Conservation (phyloP, 768 basidiomycete species). For the Suillus alpinus region DNA sequence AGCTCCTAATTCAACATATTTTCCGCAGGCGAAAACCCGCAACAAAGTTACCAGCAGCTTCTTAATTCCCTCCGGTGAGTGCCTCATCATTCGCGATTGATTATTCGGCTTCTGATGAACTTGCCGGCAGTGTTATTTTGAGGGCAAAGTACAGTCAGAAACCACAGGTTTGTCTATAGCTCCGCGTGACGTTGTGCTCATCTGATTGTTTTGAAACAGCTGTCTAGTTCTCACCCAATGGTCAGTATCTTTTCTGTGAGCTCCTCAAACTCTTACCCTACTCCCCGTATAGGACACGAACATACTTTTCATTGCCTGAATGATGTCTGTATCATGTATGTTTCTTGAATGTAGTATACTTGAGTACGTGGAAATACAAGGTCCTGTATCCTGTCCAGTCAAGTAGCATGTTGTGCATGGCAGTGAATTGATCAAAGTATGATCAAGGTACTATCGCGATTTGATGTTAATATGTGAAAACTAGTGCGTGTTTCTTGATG, state of each 20-base stretch:
- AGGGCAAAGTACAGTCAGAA: conserved; percentile 52
- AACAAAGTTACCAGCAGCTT: conserved; percentile 53
- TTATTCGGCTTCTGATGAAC: neutral
- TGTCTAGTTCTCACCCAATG: conserved; percentile 43
- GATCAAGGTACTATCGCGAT: too few species aligned
- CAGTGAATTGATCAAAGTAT: too few species aligned
- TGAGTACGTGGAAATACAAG: neutral
- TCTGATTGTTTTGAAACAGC: conserved; percentile 20
- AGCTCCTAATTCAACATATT: conserved; percentile 1
- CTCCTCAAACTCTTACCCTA: neutral
- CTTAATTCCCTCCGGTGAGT: conserved; percentile 43
- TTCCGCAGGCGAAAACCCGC: conserved; percentile 38
- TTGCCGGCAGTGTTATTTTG: conserved; percentile 35
- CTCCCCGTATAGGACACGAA: conserved; percentile 23
- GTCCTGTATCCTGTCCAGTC: neutral
- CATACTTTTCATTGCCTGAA: conserved; percentile 28
- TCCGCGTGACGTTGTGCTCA: neutral
- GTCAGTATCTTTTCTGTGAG: conserved; percentile 25
- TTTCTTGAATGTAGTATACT: neutral
- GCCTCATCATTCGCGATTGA: neutral
- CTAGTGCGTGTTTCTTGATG: neutral
- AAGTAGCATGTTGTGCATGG: neutral
- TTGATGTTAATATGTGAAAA: neutral
- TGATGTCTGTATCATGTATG: neutral
- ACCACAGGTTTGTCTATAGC: conserved; percentile 39